phyloP scores from a whole-genome alignment of 2,329 filamentous ascomycete genomes.

The Nectriaceae sp. region DNA sequence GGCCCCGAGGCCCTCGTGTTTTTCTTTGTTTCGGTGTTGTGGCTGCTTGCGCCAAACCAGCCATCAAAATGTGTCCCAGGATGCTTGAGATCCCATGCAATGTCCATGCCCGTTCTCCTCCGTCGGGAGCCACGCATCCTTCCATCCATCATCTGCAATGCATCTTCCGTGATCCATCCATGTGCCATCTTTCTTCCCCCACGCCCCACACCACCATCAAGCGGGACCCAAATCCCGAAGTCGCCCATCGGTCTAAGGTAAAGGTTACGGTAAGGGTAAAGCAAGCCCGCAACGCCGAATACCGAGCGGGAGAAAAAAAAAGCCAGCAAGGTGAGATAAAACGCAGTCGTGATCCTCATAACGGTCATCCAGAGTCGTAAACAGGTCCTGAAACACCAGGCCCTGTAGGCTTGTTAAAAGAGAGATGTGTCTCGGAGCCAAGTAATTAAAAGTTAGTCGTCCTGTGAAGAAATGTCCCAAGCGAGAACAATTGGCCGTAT shows the following conservation, averaged over 20 bases:
- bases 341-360: constrained; percentile 29
- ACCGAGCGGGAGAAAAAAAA: constrained; percentile 24
- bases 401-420: neutral
- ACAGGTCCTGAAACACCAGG: neutral
- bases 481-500: neutral
- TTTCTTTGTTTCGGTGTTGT: neutral
- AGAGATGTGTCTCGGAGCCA: neutral
- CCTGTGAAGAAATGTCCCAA: neutral
- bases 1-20: neutral
- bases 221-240: neutral
- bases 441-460: neutral
- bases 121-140: neutral
- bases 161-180: too few relatives aligned
- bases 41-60: neutral
- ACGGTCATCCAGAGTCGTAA: constrained; percentile 32
- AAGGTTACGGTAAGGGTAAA: neutral
- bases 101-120: neutral
- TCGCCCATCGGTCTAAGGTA: neutral
- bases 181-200: neutral
- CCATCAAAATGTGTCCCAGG: neutral
- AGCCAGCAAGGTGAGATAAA: constrained; percentile 20
- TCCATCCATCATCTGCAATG: neutral
- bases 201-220: neutral
- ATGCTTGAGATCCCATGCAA: neutral
- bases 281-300: constrained; percentile 27